These are phyloP conservation scores for Annona squamosa DNA, from an alignment of 164 flowering plant species.

Conservation along the genomic window DNA sequence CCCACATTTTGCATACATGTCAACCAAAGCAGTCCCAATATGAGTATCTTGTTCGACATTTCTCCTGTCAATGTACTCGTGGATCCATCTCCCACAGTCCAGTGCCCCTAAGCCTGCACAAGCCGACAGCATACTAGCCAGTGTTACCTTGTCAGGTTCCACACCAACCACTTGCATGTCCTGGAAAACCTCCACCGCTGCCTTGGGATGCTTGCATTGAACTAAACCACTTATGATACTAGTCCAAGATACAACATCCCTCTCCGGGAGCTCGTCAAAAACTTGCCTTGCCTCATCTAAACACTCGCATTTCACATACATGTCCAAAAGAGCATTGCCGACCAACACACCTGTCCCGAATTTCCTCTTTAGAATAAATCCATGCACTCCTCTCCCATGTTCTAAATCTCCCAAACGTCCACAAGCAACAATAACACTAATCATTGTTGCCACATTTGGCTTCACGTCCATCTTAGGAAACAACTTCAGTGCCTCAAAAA, in stretches of 20 bases:
- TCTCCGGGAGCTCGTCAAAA: slow-evolving; percentile 33
- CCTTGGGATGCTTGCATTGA: slow-evolving; percentile 29
- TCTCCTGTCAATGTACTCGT: slow-evolving; percentile 30
- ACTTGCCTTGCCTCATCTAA: slow-evolving; percentile 28
- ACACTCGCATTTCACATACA: slow-evolving; percentile 41
- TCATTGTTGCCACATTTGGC: slow-evolving; percentile 38
- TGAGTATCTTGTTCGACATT: slow-evolving; percentile 37
- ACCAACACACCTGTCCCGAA: slow-evolving; percentile 13
- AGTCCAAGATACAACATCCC: slow-evolving; percentile 51
- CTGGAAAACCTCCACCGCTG: slow-evolving; percentile 31
- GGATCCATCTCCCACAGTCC: slow-evolving; percentile 47
- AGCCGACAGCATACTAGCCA: slow-evolving; percentile 50
- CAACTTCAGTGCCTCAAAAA: slow-evolving; percentile 25
- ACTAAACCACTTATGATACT: slow-evolving; percentile 43
- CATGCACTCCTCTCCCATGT: slow-evolving; percentile 38
- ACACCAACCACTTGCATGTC: slow-evolving; percentile 29
- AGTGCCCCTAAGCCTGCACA: slow-evolving; percentile 50
- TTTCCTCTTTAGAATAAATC: slow-evolving; percentile 25
- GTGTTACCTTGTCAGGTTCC: slow-evolving; percentile 35
- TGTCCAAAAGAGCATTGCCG: slow-evolving; percentile 45
- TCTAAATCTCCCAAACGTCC: slow-evolving; percentile 27
- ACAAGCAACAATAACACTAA: slow-evolving; percentile 37
- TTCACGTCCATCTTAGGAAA: slow-evolving; percentile 40
- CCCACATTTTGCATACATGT: slow-evolving; percentile 64
- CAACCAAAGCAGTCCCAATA: slow-evolving; percentile 46